These are phyloP conservation scores for Primulina huaijiensis DNA, from an alignment of 257 asterid species.

Conservation along the genomic window DNA sequence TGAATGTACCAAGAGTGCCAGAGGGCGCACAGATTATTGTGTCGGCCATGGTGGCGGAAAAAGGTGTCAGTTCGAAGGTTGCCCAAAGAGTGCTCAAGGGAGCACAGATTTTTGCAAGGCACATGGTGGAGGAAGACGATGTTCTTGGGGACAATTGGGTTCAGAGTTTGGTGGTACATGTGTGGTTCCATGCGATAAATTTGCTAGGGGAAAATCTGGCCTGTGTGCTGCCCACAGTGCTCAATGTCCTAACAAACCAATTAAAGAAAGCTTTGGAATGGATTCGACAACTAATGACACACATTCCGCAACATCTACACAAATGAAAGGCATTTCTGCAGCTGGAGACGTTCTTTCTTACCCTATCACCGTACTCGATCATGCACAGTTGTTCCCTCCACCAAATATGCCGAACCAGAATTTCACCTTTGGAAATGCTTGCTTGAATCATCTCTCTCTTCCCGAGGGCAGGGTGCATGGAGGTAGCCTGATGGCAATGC, in stretches of 20 bases:
- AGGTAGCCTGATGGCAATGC: conserved; percentile 64
- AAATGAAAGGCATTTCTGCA: background rate
- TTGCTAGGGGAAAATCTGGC: conserved; percentile 57
- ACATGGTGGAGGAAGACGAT: conserved; percentile 62
- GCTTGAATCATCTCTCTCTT: conserved; percentile 33
- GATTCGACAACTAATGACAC: background rate
- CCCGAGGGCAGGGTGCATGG: conserved; percentile 82
- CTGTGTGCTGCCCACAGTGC: conserved; percentile 55
- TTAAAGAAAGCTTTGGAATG: background rate
- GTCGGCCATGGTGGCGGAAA: conserved; percentile 78
- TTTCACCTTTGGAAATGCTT: background rate
- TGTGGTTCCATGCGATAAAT: conserved; percentile 45
- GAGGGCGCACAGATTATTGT: conserved; percentile 55
- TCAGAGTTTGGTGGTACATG: conserved; percentile 29
- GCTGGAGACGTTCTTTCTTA: background rate
- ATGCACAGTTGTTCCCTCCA: background rate
- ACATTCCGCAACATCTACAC: conserved; percentile 10
- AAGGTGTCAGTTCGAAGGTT: conserved; percentile 52
- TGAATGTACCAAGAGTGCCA: conserved; percentile 59
- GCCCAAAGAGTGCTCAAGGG: conserved; percentile 66
- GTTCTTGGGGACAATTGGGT: conserved; percentile 51
- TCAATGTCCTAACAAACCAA: conserved; percentile 27
- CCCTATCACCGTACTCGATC: background rate
- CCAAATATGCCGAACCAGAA: conserved; percentile 18
- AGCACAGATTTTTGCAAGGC: conserved; percentile 63